Evolutionary conservation across 768 basidiomycete genomes (phyloP).

Genomic region (Lyophyllum decastes): DNA sequence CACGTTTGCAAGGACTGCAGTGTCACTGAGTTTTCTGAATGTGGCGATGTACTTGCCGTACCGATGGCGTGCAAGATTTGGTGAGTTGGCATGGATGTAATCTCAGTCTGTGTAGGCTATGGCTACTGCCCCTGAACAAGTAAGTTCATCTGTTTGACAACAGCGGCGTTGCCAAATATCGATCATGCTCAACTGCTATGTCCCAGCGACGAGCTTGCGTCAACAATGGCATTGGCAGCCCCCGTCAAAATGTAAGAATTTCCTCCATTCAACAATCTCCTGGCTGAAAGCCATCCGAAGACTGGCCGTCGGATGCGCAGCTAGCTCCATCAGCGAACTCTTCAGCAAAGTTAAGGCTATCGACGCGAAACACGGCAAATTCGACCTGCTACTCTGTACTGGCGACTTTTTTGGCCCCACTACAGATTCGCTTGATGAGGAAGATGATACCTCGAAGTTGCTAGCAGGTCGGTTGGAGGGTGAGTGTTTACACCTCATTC

Average conservation of each 20-base stretch:
- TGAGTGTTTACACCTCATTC: constrained; percentile 26
- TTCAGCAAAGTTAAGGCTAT: constrained; percentile 82
- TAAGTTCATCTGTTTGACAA: background rate
- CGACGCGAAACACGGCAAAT: constrained; percentile 91
- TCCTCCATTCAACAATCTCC: background rate
- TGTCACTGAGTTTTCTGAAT: too few species aligned
- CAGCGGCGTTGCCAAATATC: constrained; percentile 11
- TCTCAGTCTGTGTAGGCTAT: too few species aligned
- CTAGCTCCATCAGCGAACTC: constrained; percentile 72
- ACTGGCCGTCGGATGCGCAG: constrained; percentile 79
- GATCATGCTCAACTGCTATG: background rate
- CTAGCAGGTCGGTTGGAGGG: constrained; percentile 71
- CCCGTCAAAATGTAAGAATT: constrained; percentile 38
- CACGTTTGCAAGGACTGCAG: too few species aligned
- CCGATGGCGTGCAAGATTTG: too few species aligned
- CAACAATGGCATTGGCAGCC: constrained; percentile 20
- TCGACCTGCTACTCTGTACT: constrained; percentile 77
- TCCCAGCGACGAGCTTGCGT: background rate
- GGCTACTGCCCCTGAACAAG: background rate
- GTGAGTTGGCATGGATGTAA: too few species aligned
- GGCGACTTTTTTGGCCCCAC: constrained; percentile 85
- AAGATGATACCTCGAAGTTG: constrained; percentile 59
- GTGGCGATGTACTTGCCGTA: too few species aligned
- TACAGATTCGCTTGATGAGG: constrained; percentile 32
- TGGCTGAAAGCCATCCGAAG: constrained; percentile 26